phyloP scores from a whole-genome alignment of 768 basidiomycete species.

The Psilocybe sp. region DNA sequence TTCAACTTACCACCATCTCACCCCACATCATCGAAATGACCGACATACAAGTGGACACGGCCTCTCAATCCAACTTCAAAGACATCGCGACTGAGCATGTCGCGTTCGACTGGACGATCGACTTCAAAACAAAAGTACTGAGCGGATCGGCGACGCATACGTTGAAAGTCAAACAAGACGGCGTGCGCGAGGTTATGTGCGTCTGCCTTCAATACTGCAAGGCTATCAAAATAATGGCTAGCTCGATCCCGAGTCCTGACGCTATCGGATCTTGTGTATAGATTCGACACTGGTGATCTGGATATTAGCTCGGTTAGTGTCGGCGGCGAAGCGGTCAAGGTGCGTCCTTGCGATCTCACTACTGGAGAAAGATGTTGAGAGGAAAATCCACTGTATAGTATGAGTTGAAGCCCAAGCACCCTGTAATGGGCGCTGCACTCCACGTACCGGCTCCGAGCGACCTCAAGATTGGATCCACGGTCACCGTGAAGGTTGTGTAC shows the following conservation, averaged over 20 bases:
- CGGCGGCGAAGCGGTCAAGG: slow-evolving; percentile 44
- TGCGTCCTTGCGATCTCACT: slow-evolving; percentile 25
- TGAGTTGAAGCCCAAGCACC: slow-evolving; percentile 52
- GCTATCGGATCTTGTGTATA: slow-evolving; percentile 17
- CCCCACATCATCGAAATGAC: slow-evolving; percentile 12
- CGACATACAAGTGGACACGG: slow-evolving; percentile 45
- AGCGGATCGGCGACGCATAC: slow-evolving; percentile 65
- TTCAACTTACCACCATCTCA: neutral
- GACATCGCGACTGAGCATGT: slow-evolving; percentile 66
- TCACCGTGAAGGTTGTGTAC: slow-evolving; percentile 63
- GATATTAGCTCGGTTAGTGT: slow-evolving; percentile 55
- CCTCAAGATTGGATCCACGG: slow-evolving; percentile 38
- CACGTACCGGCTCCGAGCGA: slow-evolving; percentile 50
- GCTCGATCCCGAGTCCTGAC: neutral
- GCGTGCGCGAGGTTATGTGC: slow-evolving; percentile 60
- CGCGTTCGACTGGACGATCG: slow-evolving; percentile 73
- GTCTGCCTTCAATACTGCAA: slow-evolving; percentile 12
- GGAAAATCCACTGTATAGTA: slow-evolving; percentile 34
- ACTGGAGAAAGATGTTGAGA: neutral
- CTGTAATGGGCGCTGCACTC: slow-evolving; percentile 77
- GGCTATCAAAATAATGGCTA: neutral
- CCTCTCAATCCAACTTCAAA: slow-evolving; percentile 79
- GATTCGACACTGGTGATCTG: slow-evolving; percentile 76
- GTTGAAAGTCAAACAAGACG: slow-evolving; percentile 51
- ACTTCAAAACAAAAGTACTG: slow-evolving; percentile 63